Conservation (phyloP, 768 basidiomycete species). For the Boletus rubroflammeus region DNA sequence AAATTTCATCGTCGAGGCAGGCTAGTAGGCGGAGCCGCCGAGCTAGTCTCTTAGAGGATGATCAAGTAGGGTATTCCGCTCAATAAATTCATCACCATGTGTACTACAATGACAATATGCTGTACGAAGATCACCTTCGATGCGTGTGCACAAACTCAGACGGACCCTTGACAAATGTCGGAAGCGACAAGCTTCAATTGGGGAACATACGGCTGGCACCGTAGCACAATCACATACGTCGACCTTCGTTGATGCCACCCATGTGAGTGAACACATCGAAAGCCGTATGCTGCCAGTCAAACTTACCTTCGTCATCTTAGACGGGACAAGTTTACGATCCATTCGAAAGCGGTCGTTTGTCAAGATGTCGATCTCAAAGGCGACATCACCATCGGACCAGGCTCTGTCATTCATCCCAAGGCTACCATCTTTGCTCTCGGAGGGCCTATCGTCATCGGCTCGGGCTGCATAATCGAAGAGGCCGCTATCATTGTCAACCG, state of each 20-base stretch:
- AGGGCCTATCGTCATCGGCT: constrained; percentile 87
- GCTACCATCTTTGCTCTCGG: constrained; percentile 89
- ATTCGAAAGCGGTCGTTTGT: constrained; percentile 87
- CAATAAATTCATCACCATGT: neutral
- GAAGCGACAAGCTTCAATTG: neutral
- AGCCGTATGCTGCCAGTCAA: neutral
- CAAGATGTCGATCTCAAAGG: constrained; percentile 94
- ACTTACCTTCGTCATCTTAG: constrained; percentile 35
- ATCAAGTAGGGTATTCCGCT: neutral
- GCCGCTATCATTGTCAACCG: constrained; percentile 86
- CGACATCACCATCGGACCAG: constrained; percentile 88
- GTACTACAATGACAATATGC: neutral
- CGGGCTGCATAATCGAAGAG: constrained; percentile 90
- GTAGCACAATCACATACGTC: neutral
- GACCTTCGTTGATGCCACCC: constrained; percentile 25
- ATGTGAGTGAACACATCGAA: constrained; percentile 20
- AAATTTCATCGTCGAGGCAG: no score
- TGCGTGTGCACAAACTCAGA: neutral
- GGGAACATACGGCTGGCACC: neutral
- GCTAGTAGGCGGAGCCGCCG: no score
- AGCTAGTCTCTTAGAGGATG: neutral
- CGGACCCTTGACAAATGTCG: neutral
- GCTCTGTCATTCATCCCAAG: constrained; percentile 91
- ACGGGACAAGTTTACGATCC: constrained; percentile 86
- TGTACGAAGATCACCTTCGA: neutral